Base-by-base conservation (phyloP, 345 rosid genomes). In the Moricandia arvensis region DNA sequence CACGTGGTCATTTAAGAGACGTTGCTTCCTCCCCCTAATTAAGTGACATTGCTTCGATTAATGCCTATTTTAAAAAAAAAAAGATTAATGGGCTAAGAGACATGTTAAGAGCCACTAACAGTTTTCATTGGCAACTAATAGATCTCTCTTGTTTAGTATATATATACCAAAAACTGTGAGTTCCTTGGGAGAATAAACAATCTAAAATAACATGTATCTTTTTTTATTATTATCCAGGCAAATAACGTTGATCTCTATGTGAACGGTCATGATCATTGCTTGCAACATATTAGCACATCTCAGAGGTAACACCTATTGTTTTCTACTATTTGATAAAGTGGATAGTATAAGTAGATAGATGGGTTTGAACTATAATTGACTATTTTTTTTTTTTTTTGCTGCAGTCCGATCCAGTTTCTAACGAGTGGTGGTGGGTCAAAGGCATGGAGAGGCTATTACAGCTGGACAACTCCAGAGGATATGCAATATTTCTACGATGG, bases 211-310 rank as follows among this genome's bases (percentile, higher is more conserved):
- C 27, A 60, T 37, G 68, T 34, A 13, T 6, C 38, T 64, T 13
- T 60, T 26, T 68, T 15, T 68, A n/a, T 41, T 63, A 47, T 68
- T 29, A 29, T 29, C 3, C 80, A 86, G 89, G 86, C 55, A 0
- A 80, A 86, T 73, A 29, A 75, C 7, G 87, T 80, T 10, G 86
- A 84, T 73, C 71, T 86, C 33, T 87, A 86, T 69, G 62, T 87
- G 59, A 87, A 87, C 37, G 89, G 88, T 18, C 91, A 87, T 57
- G 91, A 87, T 41, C 88, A 87, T 73, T 85, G 89, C 82, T 75
- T 87, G 76, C 73, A 87, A 80, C 89, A 86, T 65, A 79, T 86
- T 3, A 71, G 69, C 43, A 82, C 80, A 68, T 24, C 75, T 6
- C 63, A 69, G 35, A 80, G 89, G 87, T 86, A 74, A 18, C 13